Percentiles rank a stretch among this genome's conserved stretches.
Evolutionary conservation across 139 green algal genomes (phyloP).

Genomic region (Mesotaenium endlicherianum): DNA sequence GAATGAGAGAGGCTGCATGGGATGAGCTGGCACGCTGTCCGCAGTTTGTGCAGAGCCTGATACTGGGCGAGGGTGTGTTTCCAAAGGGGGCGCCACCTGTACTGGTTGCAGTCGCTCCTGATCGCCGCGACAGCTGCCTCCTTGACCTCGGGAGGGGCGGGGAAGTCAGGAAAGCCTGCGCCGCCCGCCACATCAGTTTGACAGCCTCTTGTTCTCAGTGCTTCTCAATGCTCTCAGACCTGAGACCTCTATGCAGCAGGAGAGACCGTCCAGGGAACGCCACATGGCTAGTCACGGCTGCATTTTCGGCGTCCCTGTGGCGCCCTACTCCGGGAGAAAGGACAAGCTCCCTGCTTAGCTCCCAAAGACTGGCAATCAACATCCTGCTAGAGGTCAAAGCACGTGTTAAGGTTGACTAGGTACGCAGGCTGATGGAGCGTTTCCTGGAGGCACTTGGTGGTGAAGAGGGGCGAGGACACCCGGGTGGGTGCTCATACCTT

Average conservation of each 20-base stretch:
- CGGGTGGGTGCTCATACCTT: constrained; percentile 2
- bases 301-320: too few relatives aligned
- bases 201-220: neutral
- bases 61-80: too few relatives aligned
- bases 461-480: neutral
- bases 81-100: constrained; percentile 14
- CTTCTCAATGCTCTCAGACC: neutral
- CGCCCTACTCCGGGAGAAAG: too few relatives aligned
- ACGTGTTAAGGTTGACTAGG: too few relatives aligned
- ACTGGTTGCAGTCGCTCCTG: constrained; percentile 20
- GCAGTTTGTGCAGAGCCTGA: too few relatives aligned
- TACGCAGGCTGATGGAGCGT: too few relatives aligned
- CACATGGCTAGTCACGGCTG: too few relatives aligned
- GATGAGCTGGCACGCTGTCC: neutral
- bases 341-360: too few relatives aligned
- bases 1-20: neutral
- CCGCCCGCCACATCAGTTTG: neutral
- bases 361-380: too few relatives aligned
- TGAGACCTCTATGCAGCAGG: too few relatives aligned
- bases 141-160: constrained; percentile 14
- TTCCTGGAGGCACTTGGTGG: neutral
- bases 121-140: constrained; percentile 17
- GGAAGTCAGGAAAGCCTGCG: constrained; percentile 41
- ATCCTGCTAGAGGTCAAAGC: too few relatives aligned
- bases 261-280: too few relatives aligned